Percentiles rank a stretch among this genome's conserved stretches.
Conservation (phyloP, 2,329 filamentous ascomycete genomes). For the Daldinia sp. region DNA sequence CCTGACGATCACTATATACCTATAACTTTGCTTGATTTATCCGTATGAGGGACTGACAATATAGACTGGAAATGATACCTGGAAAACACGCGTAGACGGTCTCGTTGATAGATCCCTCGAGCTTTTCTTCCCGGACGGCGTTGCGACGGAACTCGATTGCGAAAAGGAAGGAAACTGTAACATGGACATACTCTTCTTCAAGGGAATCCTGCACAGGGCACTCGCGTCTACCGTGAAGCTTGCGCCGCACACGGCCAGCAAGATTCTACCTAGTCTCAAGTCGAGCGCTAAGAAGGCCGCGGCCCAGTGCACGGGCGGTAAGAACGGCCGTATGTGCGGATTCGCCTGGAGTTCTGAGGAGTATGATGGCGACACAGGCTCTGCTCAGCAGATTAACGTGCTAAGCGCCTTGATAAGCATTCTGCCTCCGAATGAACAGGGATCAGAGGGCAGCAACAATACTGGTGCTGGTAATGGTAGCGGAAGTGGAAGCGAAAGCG, state of each 20-base stretch:
- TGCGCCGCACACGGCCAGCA: constrained; percentile 53
- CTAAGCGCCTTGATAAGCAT: constrained; percentile 58
- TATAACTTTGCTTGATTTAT: neutral
- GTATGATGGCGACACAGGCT: constrained; percentile 60
- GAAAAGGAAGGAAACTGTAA: constrained; percentile 66
- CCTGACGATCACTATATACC: neutral
- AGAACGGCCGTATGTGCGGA: constrained; percentile 50
- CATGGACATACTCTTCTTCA: constrained; percentile 67
- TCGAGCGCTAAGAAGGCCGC: constrained; percentile 56
- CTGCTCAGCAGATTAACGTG: constrained; percentile 66
- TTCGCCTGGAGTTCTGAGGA: constrained; percentile 40
- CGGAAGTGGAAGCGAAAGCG: constrained; percentile 6
- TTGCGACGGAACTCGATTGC: constrained; percentile 67
- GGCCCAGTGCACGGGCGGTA: constrained; percentile 50
- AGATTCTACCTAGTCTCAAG: constrained; percentile 53
- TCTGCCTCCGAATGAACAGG: constrained; percentile 14
- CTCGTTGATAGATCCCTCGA: constrained; percentile 58
- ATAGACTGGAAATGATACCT: constrained; percentile 58
- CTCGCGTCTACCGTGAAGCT: constrained; percentile 54
- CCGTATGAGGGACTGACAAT: neutral
- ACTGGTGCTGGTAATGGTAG: neutral
- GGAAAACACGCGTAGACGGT: constrained; percentile 61
- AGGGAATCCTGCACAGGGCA: constrained; percentile 66
- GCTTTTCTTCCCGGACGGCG: constrained; percentile 61
- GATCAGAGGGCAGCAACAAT: neutral